These are phyloP conservation scores for Diaporthe helianthi DNA, from an alignment of 2,329 filamentous ascomycete species.

Conservation along the genomic window DNA sequence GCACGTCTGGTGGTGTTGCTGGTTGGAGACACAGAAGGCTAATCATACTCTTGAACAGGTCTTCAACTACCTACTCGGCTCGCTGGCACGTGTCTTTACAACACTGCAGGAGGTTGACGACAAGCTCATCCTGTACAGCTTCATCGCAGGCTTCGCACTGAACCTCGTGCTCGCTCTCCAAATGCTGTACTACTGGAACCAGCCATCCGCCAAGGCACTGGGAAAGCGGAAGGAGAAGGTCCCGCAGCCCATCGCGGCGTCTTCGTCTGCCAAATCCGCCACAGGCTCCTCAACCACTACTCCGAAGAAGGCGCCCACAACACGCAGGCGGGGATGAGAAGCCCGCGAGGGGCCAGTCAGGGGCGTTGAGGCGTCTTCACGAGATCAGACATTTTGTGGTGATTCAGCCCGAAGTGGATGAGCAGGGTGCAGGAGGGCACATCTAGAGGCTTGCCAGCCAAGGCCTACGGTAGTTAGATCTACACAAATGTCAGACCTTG, in stretches of 20 bases:
- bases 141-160: slow-evolving; percentile 87
- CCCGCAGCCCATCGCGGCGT: slow-evolving; percentile 36
- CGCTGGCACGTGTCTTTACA: slow-evolving; percentile 93
- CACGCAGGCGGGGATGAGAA: slow-evolving; percentile 48
- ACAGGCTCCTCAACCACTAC: slow-evolving; percentile 35
- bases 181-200: slow-evolving; percentile 98
- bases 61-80: slow-evolving; percentile 96
- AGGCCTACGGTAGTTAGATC: slow-evolving; percentile 26
- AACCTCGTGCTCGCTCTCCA: slow-evolving; percentile 87
- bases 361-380: background rate
- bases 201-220: slow-evolving; percentile 47
- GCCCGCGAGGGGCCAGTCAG: slow-evolving; percentile 19
- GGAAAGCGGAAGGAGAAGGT: slow-evolving; percentile 49
- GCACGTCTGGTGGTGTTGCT: too few species aligned
- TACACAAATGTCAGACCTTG: slow-evolving; percentile 26
- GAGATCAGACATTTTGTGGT: slow-evolving; percentile 17
- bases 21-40: slow-evolving; percentile 4
- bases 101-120: slow-evolving; percentile 98
- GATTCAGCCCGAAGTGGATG: slow-evolving; percentile 8
- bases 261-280: slow-evolving; percentile 39
- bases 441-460: slow-evolving; percentile 26
- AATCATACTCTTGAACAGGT: slow-evolving; percentile 65
- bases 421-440: slow-evolving; percentile 14
- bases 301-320: slow-evolving; percentile 51
- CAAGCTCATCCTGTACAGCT: slow-evolving; percentile 93